Conservation (phyloP, 2,329 filamentous ascomycete genomes). For the Trichoderma koningiopsis region DNA sequence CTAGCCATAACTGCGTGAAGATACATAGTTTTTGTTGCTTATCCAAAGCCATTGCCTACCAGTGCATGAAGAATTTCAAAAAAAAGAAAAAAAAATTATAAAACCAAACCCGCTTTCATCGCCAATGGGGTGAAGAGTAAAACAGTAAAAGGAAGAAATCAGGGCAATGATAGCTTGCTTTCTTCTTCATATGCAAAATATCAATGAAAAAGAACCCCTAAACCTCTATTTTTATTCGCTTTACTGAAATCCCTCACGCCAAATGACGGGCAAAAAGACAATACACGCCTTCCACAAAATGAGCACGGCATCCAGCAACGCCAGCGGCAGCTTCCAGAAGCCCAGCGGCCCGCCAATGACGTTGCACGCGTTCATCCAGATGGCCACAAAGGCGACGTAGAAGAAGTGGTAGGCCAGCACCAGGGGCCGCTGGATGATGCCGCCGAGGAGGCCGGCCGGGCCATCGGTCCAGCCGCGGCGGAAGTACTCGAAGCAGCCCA, state of each 20-base stretch:
- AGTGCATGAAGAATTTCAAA: neutral
- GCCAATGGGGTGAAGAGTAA: neutral
- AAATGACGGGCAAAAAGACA: constrained; percentile 82
- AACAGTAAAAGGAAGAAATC: neutral
- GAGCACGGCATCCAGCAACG: constrained; percentile 64
- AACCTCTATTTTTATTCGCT: neutral
- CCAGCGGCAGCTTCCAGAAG: constrained; percentile 57
- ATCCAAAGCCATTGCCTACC: neutral
- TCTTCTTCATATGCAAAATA: neutral
- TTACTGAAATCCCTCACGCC: constrained; percentile 56
- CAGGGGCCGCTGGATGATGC: constrained; percentile 74
- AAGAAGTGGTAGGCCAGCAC: constrained; percentile 93
- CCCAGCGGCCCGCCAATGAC: constrained; percentile 42
- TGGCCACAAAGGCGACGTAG: constrained; percentile 82
- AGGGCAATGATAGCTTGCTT: neutral
- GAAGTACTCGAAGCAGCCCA: constrained; percentile 94
- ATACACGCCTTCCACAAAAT: constrained; percentile 80
- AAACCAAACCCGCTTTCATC: constrained; percentile 4
- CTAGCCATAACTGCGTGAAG: constrained; percentile 19
- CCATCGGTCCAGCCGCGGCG: constrained; percentile 73
- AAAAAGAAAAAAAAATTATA: no score
- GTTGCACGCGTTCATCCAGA: constrained; percentile 63
- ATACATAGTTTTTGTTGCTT: constrained; percentile 3
- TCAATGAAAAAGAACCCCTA: neutral
- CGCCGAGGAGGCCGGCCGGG: constrained; percentile 79